Base-by-base conservation (phyloP, 208 protist genomes). In the Leishmania martiniquensis region DNA sequence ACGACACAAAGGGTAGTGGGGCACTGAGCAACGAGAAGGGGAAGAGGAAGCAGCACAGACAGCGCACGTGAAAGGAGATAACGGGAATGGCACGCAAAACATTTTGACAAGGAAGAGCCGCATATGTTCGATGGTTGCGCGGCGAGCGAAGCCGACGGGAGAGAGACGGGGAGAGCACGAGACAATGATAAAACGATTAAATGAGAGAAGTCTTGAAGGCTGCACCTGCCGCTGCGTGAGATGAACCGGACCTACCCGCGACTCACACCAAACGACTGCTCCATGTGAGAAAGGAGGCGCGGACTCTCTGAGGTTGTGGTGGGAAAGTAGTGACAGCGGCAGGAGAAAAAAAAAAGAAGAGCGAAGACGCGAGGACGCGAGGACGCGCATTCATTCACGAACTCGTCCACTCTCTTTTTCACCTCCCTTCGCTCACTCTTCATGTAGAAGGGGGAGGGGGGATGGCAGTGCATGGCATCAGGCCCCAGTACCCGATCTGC, bases 1-100 rank as follows among this genome's bases (percentile, higher is more conserved):
- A 72, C 39, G 63, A 75, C 39, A 65, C 51, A 75, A 49, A n/a
- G 37, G 15, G 65, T 25, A n/a, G 44, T 55, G 22, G n/a, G 29
- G 20, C 54, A 62, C 17, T 44, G 22, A 59, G 29, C 22, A 70
- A 72, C 13, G 44, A 55, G 10, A 55, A 22, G 45, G 29, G 20
- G 45, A 54, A n/a, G 47, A 39, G 32, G 49, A 57, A 59, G 47
- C 68, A 55, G 37, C 13, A 54, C n/a, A 57, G n/a, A 13, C n/a
- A 42, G 17, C 6, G 1, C 47, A 72, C 42, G 25, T 44, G 47
- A 39, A 72, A 51, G 29, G 68, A 72, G 25, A 22, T 72, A n/a
- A 39, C 9, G 15, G 29, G 5, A 57, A n/a, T 34, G 9, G n/a
- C n/a, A 25, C n/a, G n/a, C 32, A 55, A 51, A n/a, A 72, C 22